Percentiles rank a stretch among this genome's conserved stretches.
Evolutionary conservation across 2,329 filamentous ascomycete species (phyloP).

Genomic region (Chrysosporium queenslandicum): DNA sequence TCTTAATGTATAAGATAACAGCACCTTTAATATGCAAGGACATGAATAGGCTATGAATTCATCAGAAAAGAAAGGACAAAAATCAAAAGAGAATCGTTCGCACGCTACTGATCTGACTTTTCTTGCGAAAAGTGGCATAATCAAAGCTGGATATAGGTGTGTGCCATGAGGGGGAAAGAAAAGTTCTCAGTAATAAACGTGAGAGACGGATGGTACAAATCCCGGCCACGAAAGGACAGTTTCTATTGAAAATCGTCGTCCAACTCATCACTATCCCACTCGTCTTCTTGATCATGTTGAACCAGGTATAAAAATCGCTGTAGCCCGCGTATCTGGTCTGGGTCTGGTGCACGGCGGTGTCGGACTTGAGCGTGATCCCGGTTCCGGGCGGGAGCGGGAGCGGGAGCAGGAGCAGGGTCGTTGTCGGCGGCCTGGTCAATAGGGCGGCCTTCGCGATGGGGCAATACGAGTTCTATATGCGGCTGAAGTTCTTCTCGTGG

Average conservation of each 20-base stretch:
- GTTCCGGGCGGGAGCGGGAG: slow-evolving; percentile 1
- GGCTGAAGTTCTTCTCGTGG: slow-evolving; percentile 14
- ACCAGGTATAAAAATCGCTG: slow-evolving; percentile 46
- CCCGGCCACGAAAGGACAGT: neutral
- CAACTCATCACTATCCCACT: slow-evolving; percentile 51
- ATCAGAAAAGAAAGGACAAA: too few relatives aligned
- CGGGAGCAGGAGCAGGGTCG: neutral
- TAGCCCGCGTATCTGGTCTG: slow-evolving; percentile 27
- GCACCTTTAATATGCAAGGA: too few relatives aligned
- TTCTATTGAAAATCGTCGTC: slow-evolving; percentile 29
- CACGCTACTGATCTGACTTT: too few relatives aligned
- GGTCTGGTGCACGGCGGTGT: neutral
- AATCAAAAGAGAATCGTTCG: too few relatives aligned
- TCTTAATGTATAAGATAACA: too few relatives aligned
- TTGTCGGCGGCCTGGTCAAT: neutral
- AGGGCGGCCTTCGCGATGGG: neutral
- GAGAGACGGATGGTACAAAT: neutral
- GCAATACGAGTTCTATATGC: slow-evolving; percentile 14
- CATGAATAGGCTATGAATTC: too few relatives aligned
- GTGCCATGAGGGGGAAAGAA: too few relatives aligned
- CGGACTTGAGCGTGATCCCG: neutral
- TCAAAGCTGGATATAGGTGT: too few relatives aligned
- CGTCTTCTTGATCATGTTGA: slow-evolving; percentile 46
- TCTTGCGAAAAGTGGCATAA: too few relatives aligned
- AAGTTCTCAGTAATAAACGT: too few relatives aligned